Evolutionary conservation across 2,329 filamentous ascomycete genomes (phyloP), one percentile per base, ranked within the genome.

Genomic region (Claviceps fusiformis): DNA sequence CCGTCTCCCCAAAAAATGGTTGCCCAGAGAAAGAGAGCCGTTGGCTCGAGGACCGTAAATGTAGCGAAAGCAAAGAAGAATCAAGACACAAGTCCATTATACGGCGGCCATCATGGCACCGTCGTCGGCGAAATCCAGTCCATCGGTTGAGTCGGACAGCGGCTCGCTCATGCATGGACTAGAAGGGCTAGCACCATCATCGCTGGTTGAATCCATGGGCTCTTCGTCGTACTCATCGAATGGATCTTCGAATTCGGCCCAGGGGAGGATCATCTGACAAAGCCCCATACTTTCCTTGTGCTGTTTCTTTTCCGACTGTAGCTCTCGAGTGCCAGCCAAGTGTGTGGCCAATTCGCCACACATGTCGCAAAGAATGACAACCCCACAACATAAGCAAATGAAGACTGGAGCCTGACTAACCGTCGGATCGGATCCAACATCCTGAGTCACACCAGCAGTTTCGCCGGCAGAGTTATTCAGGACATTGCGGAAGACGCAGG

Each of bases 391-490:
- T 54, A 75, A 66, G 67, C 76, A 80, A 57, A 73, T 59, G 56
- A 70, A 60, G 59, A 66, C 67, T 66, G 70, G 66, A 67, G 70
- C 62, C 63, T 72, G 68, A 95, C 92, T 81, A 86, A 98, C 92
- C 83, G 95, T 98, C 73, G 93, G 93, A 80, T 98, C 93, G 67
- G 89, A 91, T 68, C 86, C 89, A 66, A 98, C 91, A 74, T 98
- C 95, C 72, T 95, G 89, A 59, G 92, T 96, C 65, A 97, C 92
- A 73, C 95, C 93, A 57, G 93, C 92, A 45, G 92, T 97, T 73
- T 96, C 93, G 65, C 91, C 90, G 31, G 92, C 87, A 57, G 89
- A 87, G 68, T 86, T 95, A 73, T 89, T 89, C 64, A 98, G 83
- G 62, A 92, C 82, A 72, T 97, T 95, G 70, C 95, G 89, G 76